A percentile compares a stretch with the other conserved stretches of the same genome.
Evolutionary conservation across 1,284 basidiomycete species (phyloP).

Genomic region (Tilletia caries): DNA sequence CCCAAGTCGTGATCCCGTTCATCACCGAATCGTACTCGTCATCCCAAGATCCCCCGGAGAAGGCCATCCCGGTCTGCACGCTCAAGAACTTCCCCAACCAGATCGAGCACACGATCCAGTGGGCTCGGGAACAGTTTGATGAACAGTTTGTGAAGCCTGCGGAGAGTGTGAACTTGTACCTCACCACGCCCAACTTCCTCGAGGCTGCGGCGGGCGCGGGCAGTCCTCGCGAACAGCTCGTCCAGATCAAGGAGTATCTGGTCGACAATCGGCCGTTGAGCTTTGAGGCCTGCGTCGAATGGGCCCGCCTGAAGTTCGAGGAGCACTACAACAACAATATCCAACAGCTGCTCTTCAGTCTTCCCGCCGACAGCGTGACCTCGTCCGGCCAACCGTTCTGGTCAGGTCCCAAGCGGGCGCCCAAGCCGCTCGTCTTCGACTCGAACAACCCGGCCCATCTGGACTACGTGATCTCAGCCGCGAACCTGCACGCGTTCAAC

Average conservation of each 20-base stretch:
- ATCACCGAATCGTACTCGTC: slow-evolving; percentile 96
- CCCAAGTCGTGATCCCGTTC: slow-evolving; percentile 91
- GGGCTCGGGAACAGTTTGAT: slow-evolving; percentile 92
- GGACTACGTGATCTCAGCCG: slow-evolving; percentile 84
- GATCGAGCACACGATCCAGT: slow-evolving; percentile 94
- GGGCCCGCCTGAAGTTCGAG: slow-evolving; percentile 95
- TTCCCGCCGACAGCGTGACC: slow-evolving; percentile 87
- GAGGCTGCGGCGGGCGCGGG: slow-evolving; percentile 64
- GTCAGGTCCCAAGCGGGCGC: slow-evolving; percentile 89
- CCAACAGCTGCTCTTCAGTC: slow-evolving; percentile 83
- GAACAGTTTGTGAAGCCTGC: slow-evolving; percentile 88
- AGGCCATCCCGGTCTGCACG: slow-evolving; percentile 94
- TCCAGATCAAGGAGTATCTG: slow-evolving; percentile 84
- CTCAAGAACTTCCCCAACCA: slow-evolving; percentile 99
- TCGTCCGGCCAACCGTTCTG: slow-evolving; percentile 77
- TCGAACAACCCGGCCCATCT: slow-evolving; percentile 80
- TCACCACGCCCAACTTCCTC: slow-evolving; percentile 92
- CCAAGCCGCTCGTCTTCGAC: slow-evolving; percentile 85
- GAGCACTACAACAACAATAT: slow-evolving; percentile 92
- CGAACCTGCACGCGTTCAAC: slow-evolving; percentile 96
- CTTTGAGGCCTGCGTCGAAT: slow-evolving; percentile 94
- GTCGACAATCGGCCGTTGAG: slow-evolving; percentile 89
- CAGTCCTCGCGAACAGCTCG: slow-evolving; percentile 62
- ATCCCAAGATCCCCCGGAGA: slow-evolving; percentile 98
- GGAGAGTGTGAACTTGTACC: slow-evolving; percentile 91